Conservation (phyloP, 306 rosid genomes). For the Adenanthera pavonina region DNA sequence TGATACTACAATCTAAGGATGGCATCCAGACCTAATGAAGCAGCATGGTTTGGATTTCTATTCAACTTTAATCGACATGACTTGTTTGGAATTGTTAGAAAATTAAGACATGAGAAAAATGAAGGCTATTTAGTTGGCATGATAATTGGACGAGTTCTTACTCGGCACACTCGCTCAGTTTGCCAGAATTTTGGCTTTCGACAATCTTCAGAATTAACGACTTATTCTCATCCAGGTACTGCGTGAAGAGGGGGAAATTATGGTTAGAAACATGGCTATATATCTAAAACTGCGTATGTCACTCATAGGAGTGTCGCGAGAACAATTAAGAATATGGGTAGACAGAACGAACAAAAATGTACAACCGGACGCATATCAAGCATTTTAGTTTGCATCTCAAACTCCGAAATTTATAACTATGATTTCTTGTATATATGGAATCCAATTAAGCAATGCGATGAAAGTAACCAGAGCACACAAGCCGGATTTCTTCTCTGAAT, state of each 20-base stretch:
- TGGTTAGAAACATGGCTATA: not conserved
- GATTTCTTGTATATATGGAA: constrained; percentile 4
- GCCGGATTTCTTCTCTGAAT: not conserved
- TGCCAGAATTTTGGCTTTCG: constrained; percentile 96
- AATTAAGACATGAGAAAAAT: constrained; percentile 21
- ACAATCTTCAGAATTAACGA: constrained; percentile 97
- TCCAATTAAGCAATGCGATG: not conserved
- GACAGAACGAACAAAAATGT: not conserved
- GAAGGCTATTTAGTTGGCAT: not conserved
- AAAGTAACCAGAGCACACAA: not conserved
- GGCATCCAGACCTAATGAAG: not conserved
- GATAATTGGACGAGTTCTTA: constrained; percentile 49
- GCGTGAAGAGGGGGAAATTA: constrained; percentile 37
- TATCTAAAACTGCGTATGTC: not conserved
- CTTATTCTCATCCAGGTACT: constrained; percentile 99
- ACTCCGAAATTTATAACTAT: not conserved
- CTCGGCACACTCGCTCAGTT: constrained; percentile 96
- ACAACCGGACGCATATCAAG: not conserved
- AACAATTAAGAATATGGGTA: not conserved
- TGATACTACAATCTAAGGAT: not conserved
- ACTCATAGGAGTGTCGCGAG: not conserved
- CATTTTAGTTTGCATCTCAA: not conserved
- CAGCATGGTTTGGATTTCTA: not conserved
- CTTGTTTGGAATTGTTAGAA: constrained; percentile 1
- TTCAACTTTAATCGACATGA: not conserved